A percentile compares a stretch with the other conserved stretches of the same genome.
Evolutionary conservation across 768 basidiomycete genomes (phyloP).

Genomic region (Suillus sp.): DNA sequence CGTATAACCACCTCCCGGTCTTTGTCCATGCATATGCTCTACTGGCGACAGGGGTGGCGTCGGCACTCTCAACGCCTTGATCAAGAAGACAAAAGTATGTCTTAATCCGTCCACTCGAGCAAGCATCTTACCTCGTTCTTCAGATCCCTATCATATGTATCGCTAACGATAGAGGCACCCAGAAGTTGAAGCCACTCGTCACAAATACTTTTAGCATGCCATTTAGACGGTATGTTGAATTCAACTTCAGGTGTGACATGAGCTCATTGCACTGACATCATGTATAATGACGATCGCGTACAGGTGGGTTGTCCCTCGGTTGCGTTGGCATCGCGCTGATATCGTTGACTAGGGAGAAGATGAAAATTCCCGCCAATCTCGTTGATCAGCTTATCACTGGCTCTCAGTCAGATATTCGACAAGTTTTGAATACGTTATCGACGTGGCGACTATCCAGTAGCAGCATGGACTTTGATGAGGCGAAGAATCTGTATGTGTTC

Average conservation of each 20-base stretch:
- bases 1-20: background rate
- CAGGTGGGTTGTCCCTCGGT: constrained; percentile 58
- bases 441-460: constrained; percentile 89
- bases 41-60: constrained; percentile 92
- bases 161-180: constrained; percentile 85
- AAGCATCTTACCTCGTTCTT: background rate
- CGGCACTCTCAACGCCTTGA: constrained; percentile 86
- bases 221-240: constrained; percentile 67
- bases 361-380: constrained; percentile 90
- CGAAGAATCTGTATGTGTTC: constrained; percentile 74
- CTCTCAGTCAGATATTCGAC: constrained; percentile 94
- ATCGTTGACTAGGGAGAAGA: constrained; percentile 66
- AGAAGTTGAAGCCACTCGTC: constrained; percentile 87
- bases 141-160: constrained; percentile 98
- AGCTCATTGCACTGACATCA: constrained; percentile 46
- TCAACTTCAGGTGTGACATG: background rate
- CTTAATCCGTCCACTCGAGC: background rate
- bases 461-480: constrained; percentile 88
- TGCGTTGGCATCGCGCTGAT: constrained; percentile 3
- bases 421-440: constrained; percentile 96
- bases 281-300: constrained; percentile 85
- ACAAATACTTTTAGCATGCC: constrained; percentile 70
- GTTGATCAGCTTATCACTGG: constrained; percentile 89
- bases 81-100: constrained; percentile 86
- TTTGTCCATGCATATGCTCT: background rate